A percentile compares a stretch with the other conserved stretches of the same genome.
Evolutionary conservation across 2,329 filamentous ascomycete genomes (phyloP).

Genomic region (Colletotrichum tropicale): DNA sequence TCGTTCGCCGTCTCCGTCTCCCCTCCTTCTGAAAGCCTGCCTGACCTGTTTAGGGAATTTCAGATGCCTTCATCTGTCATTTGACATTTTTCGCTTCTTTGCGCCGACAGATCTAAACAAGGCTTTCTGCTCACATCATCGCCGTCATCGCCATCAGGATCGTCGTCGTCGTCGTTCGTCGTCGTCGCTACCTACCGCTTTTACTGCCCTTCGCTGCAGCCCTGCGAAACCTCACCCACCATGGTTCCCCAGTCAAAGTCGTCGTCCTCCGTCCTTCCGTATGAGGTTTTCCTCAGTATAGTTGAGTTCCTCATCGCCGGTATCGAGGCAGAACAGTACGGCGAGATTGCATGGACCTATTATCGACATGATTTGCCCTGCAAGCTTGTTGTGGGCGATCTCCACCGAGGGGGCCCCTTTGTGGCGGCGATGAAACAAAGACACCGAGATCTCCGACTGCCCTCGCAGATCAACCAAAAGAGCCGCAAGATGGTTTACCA

Average conservation of each 20-base stretch:
- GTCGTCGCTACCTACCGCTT: background rate
- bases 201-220: background rate
- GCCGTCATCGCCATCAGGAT: background rate
- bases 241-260: background rate
- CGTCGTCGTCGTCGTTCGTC: background rate
- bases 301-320: background rate
- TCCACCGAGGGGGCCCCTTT: background rate
- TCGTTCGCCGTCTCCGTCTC: too few relatives aligned
- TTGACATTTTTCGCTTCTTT: background rate
- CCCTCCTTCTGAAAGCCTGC: background rate
- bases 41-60: background rate
- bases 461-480: background rate
- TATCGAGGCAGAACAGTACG: fast-evolving
- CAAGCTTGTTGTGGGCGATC: background rate
- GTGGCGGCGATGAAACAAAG: fast-evolving
- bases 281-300: background rate
- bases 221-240: background rate
- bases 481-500: background rate
- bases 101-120: background rate
- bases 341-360: background rate
- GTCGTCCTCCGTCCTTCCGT: background rate
- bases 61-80: background rate
- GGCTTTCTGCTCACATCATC: background rate
- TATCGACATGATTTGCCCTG: fast-evolving
- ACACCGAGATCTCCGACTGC: background rate